These are phyloP conservation scores for Medicago arabica DNA, from an alignment of 306 rosid species.

Conservation along the genomic window DNA sequence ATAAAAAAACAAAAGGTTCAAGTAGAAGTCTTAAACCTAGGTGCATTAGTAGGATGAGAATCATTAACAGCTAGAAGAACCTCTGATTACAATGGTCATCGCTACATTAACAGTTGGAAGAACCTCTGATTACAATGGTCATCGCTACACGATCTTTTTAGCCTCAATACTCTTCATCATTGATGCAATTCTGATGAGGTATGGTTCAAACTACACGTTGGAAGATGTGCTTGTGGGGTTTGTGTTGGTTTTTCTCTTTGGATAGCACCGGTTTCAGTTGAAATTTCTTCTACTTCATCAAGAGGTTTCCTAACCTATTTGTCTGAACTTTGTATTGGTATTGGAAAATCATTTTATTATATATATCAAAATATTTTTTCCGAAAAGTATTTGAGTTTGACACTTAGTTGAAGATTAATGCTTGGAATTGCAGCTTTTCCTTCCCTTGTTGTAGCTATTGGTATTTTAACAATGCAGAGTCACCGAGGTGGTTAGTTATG, in stretches of 20 bases:
- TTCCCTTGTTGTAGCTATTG: no score
- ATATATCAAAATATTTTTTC: constrained; percentile 60
- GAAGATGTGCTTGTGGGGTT: no score
- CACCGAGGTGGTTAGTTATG: no score
- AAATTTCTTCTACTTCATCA: constrained; percentile 67
- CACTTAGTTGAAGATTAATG: constrained; percentile 93
- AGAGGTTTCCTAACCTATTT: constrained; percentile 74
- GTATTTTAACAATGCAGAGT: no score
- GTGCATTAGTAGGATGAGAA: constrained; percentile 73
- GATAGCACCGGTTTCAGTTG: constrained; percentile 86
- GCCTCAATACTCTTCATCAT: constrained; percentile 65
- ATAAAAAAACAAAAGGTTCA: constrained; percentile 72
- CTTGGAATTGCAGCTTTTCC: constrained; percentile 78
- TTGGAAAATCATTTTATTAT: constrained; percentile 78
- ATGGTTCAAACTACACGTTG: constrained; percentile 66
- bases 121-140: constrained; percentile 83
- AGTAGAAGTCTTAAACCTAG: constrained; percentile 76
- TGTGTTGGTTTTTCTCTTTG: constrained; percentile 89
- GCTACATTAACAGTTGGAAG: constrained; percentile 73
- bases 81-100: constrained; percentile 87
- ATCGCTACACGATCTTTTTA: constrained; percentile 70
- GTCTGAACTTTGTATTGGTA: constrained; percentile 74
- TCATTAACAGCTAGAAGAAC: constrained; percentile 69
- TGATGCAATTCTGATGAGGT: constrained; percentile 86
- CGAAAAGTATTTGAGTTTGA: no score